phyloP scores from a whole-genome alignment of 2,329 filamentous ascomycete genomes.

The Fusarium globosum region DNA sequence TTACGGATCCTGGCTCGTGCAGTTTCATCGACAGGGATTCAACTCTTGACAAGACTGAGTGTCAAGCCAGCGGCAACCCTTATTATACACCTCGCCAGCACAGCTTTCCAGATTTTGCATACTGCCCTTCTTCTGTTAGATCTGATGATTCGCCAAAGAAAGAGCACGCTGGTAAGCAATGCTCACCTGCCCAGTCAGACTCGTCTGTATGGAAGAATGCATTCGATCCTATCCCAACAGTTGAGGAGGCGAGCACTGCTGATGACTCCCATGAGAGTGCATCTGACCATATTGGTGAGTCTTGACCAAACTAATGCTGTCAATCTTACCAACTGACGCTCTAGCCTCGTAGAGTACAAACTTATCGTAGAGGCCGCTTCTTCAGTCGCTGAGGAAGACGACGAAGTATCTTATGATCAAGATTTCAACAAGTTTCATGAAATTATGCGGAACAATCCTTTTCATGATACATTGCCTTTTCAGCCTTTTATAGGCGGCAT shows the following conservation, averaged over 20 bases:
- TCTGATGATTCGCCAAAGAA: constrained; percentile 21
- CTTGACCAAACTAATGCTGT: neutral
- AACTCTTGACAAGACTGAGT: constrained; percentile 4
- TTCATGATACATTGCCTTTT: neutral
- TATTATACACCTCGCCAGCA: constrained; percentile 48
- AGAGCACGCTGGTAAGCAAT: neutral
- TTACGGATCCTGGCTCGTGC: constrained; percentile 23
- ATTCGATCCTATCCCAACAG: constrained; percentile 45
- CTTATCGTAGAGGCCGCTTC: constrained; percentile 26
- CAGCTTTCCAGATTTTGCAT: constrained; percentile 19
- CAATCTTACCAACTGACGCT: constrained; percentile 7
- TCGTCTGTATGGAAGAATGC: constrained; percentile 34
- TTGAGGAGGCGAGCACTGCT: constrained; percentile 50
- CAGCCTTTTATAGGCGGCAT: neutral
- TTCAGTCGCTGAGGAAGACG: constrained; percentile 4
- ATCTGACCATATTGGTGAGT: constrained; percentile 48
- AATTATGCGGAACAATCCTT: constrained; percentile 8
- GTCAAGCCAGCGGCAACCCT: constrained; percentile 46
- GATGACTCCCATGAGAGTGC: constrained; percentile 33
- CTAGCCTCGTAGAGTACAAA: constrained; percentile 35
- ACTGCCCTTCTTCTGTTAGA: constrained; percentile 4
- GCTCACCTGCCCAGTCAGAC: constrained; percentile 11
- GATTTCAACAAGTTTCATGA: constrained; percentile 23
- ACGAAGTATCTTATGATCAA: constrained; percentile 5
- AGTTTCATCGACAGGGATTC: constrained; percentile 19